Evolutionary conservation across 441 rosid species (phyloP).

Genomic region (Euphorbia celastroides): DNA sequence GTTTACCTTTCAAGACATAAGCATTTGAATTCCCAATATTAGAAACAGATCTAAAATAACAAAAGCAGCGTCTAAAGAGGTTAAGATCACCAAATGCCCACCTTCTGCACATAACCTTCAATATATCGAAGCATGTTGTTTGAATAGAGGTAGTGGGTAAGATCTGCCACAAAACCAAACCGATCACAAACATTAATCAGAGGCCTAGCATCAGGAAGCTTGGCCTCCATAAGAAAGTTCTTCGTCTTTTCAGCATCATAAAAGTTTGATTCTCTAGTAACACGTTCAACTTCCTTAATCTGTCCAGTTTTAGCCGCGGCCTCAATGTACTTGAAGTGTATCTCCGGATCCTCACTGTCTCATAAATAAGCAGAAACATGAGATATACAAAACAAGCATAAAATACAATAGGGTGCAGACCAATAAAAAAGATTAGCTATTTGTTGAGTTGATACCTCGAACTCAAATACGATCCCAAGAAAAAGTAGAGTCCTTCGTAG

Average conservation of each 20-base stretch:
- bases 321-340: slow-evolving; percentile 94
- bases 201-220: slow-evolving; percentile 89
- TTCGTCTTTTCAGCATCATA: slow-evolving; percentile 95
- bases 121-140: slow-evolving; percentile 98
- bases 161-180: slow-evolving; percentile 96
- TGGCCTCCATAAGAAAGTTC: slow-evolving; percentile 94
- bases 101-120: slow-evolving; percentile 99
- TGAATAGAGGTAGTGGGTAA: slow-evolving; percentile 93
- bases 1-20: slow-evolving; percentile 54
- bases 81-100: slow-evolving; percentile 24
- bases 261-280: slow-evolving; percentile 89
- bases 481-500: slow-evolving; percentile 94
- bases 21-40: slow-evolving; percentile 8
- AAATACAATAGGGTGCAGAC: too few species aligned
- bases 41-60: background rate
- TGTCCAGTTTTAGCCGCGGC: slow-evolving; percentile 98
- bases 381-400: too few species aligned
- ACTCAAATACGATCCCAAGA: slow-evolving; percentile 92
- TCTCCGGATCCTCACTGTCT: slow-evolving; percentile 87
- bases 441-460: too few species aligned
- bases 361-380: too few species aligned
- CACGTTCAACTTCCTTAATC: slow-evolving; percentile 98
- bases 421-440: too few species aligned
- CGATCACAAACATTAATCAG: slow-evolving; percentile 98
- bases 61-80: background rate